Conservation (phyloP, 2,329 filamentous ascomycete species). For the Xylariaceae sp. region DNA sequence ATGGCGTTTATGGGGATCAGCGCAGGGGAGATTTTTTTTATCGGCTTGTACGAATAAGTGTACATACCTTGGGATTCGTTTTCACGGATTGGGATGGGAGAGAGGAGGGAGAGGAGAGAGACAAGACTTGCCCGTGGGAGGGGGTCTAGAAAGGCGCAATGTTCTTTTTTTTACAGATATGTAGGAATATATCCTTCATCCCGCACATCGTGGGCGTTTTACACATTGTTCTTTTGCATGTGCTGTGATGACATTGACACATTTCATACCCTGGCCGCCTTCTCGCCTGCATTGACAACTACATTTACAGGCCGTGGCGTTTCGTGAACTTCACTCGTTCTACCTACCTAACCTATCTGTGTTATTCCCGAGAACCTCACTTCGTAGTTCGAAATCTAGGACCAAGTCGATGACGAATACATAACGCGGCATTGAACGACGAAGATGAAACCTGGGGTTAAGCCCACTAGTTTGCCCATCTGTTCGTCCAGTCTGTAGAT, state of each 20-base stretch:
- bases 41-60: neutral
- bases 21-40: constrained; percentile 9
- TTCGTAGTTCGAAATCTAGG: no score
- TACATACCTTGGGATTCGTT: neutral
- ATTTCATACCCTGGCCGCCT: neutral
- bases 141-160: constrained; percentile 7
- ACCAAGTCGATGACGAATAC: no score
- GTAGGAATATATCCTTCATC: constrained; percentile 1
- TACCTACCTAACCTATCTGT: no score
- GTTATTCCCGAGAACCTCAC: no score
- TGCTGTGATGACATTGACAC: neutral
- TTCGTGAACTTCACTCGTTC: neutral
- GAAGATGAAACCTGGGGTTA: no score
- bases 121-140: neutral
- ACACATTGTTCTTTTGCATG: neutral
- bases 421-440: no score
- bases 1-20: constrained; percentile 8
- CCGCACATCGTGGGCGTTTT: constrained; percentile 10
- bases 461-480: no score
- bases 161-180: neutral
- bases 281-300: constrained; percentile 9
- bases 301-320: constrained; percentile 1
- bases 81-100: constrained; percentile 14
- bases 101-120: constrained; percentile 1
- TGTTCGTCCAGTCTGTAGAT: no score